Conservation (phyloP, 495 filamentous ascomycete genomes). For the Achaetomiella virescens region DNA sequence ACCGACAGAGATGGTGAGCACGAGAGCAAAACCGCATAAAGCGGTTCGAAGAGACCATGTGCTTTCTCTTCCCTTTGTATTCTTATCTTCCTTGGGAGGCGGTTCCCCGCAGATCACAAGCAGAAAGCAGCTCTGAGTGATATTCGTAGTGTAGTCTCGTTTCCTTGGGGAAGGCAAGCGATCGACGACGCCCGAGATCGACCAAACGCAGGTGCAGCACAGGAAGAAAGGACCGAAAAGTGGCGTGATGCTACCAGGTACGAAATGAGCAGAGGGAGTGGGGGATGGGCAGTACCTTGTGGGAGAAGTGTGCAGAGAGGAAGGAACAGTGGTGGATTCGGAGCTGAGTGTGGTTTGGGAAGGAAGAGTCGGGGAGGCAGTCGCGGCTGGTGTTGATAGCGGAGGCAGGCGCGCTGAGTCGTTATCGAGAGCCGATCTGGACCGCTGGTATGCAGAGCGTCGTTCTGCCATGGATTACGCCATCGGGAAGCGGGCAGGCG, state of each 20-base stretch:
- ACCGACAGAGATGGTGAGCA: neutral
- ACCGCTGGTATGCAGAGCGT: constrained; percentile 46
- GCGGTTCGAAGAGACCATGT: neutral
- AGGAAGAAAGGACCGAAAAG: neutral
- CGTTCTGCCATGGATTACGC: constrained; percentile 56
- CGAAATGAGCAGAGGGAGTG: neutral
- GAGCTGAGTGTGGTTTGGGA: neutral
- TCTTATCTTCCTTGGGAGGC: neutral
- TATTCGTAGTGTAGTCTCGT: too few species aligned
- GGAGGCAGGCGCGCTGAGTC: constrained; percentile 39
- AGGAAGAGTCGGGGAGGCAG: constrained; percentile 15
- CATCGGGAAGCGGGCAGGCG: constrained; percentile 37
- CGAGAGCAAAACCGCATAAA: neutral
- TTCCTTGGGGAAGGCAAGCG: neutral
- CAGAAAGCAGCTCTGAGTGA: too few species aligned
- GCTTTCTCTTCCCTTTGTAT: neutral
- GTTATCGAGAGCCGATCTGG: constrained; percentile 49
- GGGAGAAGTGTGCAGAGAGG: constrained; percentile 11
- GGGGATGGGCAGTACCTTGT: constrained; percentile 24
- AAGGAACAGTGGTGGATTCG: constrained; percentile 1
- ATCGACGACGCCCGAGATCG: neutral
- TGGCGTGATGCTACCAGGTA: too few species aligned
- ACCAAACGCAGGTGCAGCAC: constrained; percentile 2
- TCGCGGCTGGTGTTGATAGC: constrained; percentile 21
- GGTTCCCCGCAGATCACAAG: too few species aligned